These are phyloP conservation scores for Hypomyces perniciosus DNA, from an alignment of 2,329 filamentous ascomycete genomes.

Conservation along the genomic window DNA sequence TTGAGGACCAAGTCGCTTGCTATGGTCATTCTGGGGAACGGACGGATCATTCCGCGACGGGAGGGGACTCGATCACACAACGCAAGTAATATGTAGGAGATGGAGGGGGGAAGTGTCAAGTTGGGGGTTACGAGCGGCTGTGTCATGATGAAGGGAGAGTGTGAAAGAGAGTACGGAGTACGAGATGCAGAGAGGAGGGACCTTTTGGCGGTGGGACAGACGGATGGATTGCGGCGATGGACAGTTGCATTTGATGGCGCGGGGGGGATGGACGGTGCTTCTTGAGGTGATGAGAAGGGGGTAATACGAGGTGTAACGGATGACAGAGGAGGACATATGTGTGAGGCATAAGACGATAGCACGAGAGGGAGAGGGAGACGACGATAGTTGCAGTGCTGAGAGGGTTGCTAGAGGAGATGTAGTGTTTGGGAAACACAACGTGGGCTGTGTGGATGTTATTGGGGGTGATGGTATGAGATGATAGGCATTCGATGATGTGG, in stretches of 20 bases:
- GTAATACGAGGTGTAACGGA: slow-evolving; percentile 5
- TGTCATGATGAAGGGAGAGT: slow-evolving; percentile 1
- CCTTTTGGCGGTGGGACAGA: background rate
- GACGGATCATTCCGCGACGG: background rate
- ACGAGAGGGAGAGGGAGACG: slow-evolving; percentile 1
- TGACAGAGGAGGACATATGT: background rate
- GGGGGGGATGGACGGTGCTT: background rate
- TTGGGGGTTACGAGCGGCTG: slow-evolving; percentile 6
- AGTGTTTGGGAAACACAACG: background rate
- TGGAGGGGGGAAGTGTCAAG: slow-evolving; percentile 2
- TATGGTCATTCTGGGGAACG: background rate
- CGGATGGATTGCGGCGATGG: background rate
- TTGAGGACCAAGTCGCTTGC: slow-evolving; percentile 13
- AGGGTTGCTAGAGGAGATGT: background rate
- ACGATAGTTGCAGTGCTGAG: no score
- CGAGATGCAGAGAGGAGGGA: background rate
- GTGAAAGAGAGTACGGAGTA: background rate
- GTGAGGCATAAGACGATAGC: background rate
- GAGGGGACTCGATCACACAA: background rate
- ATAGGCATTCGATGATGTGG: background rate
- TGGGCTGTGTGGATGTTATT: no score
- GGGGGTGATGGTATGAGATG: background rate
- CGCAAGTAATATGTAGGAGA: background rate
- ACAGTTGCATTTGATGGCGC: slow-evolving; percentile 9
- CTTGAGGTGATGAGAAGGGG: background rate